Conservation (phyloP, 176 grass and related monocot genomes). For the Musa troglodytarum region DNA sequence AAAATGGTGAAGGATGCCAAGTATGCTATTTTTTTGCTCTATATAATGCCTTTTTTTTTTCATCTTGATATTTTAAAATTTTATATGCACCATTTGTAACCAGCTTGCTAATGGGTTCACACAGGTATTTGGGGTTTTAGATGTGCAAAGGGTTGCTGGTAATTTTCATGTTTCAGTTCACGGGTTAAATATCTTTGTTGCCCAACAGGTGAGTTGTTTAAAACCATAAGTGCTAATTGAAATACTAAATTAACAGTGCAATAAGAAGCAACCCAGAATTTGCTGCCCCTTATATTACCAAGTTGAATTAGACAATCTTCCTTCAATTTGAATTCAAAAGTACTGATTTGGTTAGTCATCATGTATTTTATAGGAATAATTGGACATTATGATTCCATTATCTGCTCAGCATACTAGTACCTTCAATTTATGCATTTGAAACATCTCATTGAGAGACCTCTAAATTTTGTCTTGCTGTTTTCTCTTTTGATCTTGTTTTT, state of each 20-base stretch:
- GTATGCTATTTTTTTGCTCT: constrained; percentile 36
- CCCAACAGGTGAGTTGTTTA: constrained; percentile 67
- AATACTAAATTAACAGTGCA: neutral
- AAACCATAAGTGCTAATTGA: neutral
- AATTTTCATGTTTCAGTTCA: constrained; percentile 98
- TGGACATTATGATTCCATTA: neutral
- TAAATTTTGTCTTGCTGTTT: neutral
- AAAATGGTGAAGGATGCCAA: constrained; percentile 81
- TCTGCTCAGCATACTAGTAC: too few species aligned
- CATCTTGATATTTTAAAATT: constrained; percentile 7
- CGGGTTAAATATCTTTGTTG: constrained; percentile 85
- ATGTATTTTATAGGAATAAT: neutral
- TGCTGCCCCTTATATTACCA: too few species aligned
- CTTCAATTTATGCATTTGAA: too few species aligned
- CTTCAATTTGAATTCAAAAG: neutral
- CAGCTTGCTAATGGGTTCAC: constrained; percentile 11
- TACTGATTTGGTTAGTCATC: neutral
- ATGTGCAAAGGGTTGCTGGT: constrained; percentile 96
- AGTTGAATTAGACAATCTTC: too few species aligned
- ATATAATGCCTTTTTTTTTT: neutral
- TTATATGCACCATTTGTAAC: neutral
- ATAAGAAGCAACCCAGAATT: neutral
- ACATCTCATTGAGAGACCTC: neutral
- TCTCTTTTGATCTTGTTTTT: neutral
- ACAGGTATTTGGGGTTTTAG: constrained; percentile 80